Conservation (phyloP, 495 filamentous ascomycete genomes). For the Xylaria cubensis region DNA sequence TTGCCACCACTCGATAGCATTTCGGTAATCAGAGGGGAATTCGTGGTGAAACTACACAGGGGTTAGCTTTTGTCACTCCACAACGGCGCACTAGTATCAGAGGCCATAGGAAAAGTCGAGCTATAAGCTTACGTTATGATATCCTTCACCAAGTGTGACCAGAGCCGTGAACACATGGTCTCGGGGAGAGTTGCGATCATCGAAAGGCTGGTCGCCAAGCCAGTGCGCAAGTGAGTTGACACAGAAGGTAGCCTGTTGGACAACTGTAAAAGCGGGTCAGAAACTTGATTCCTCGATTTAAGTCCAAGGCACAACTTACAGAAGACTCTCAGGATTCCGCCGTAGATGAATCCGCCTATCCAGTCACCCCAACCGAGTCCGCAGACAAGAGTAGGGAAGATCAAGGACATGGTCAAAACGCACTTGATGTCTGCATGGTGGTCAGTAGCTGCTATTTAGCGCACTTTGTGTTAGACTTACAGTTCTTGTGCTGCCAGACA, state of each 20-base stretch:
- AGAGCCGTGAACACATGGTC: constrained; percentile 96
- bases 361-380: constrained; percentile 92
- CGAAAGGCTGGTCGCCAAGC: constrained; percentile 98
- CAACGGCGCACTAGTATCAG: constrained; percentile 47
- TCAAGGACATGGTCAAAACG: constrained; percentile 84
- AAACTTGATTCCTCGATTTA: background rate
- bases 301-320: background rate
- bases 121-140: constrained; percentile 71
- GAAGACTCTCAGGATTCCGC: constrained; percentile 94
- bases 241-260: constrained; percentile 99
- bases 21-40: constrained; percentile 98
- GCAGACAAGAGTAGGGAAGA: constrained; percentile 82
- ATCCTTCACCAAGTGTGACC: constrained; percentile 95
- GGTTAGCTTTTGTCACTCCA: constrained; percentile 25
- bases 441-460: background rate
- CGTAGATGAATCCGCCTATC: constrained; percentile 91
- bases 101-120: background rate
- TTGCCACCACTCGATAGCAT: constrained; percentile 97
- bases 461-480: background rate
- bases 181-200: constrained; percentile 97
- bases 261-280: constrained; percentile 57
- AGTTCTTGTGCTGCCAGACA: constrained; percentile 93
- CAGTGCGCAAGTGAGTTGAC: constrained; percentile 99
- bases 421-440: constrained; percentile 68
- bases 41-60: constrained; percentile 84